phyloP scores from a whole-genome alignment of 257 asterid species.

The Solanum sejunctum region DNA sequence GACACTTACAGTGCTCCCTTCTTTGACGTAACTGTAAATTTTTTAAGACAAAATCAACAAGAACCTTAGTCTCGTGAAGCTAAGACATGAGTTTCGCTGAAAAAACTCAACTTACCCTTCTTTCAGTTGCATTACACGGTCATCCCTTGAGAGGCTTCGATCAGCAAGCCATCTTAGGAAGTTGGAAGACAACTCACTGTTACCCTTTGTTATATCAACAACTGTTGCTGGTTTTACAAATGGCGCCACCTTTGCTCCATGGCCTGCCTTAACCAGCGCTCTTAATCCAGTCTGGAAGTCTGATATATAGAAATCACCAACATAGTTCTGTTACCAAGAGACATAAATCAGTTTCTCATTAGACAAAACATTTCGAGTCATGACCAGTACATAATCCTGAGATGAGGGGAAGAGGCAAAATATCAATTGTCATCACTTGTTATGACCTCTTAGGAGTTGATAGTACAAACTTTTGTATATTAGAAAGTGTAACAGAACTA shows the following conservation, averaged over 20 bases:
- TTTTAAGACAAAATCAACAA: background rate
- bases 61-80: background rate
- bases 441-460: background rate
- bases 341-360: background rate
- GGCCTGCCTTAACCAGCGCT: slow-evolving; percentile 80
- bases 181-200: slow-evolving; percentile 41
- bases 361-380: background rate
- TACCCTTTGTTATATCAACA: slow-evolving; percentile 39
- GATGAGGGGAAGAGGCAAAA: background rate
- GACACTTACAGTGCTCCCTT: slow-evolving; percentile 70
- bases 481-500: background rate
- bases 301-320: slow-evolving; percentile 74
- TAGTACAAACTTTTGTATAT: background rate
- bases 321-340: slow-evolving; percentile 37
- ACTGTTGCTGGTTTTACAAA: slow-evolving; percentile 52
- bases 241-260: slow-evolving; percentile 72
- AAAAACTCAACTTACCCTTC: slow-evolving; percentile 47
- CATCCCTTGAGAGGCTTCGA: slow-evolving; percentile 53
- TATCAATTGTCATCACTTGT: background rate
- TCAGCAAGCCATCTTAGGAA: slow-evolving; percentile 61
- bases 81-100: background rate
- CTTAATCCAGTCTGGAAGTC: slow-evolving; percentile 79
- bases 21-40: slow-evolving; percentile 48
- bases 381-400: background rate
- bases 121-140: slow-evolving; percentile 50